Conservation (phyloP, 2,329 filamentous ascomycete species). For the Magnaporthiopsis incrustans region DNA sequence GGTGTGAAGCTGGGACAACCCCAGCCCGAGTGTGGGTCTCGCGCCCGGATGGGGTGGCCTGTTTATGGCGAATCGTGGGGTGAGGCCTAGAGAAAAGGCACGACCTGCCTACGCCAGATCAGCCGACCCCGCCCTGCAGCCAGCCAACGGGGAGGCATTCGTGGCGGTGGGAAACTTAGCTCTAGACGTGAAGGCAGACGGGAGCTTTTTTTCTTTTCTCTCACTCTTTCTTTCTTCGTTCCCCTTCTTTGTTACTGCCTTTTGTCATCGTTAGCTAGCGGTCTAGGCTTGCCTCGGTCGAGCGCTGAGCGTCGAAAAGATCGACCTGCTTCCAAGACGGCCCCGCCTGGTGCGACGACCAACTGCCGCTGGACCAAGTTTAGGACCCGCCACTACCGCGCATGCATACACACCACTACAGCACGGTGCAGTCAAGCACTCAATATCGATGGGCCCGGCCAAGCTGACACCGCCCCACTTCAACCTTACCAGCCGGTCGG, state of each 20-base stretch:
- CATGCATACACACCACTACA: background rate
- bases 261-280: too few species aligned
- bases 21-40: background rate
- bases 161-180: background rate
- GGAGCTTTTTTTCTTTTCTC: background rate
- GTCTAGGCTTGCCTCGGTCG: too few species aligned
- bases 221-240: too few species aligned
- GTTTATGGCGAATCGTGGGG: background rate
- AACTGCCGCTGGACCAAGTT: background rate
- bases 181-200: too few species aligned
- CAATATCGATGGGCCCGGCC: too few species aligned
- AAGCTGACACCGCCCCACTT: too few species aligned
- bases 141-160: background rate
- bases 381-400: background rate
- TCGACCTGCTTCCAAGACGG: background rate
- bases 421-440: background rate
- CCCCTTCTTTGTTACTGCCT: too few species aligned
- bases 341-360: background rate
- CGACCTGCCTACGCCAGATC: background rate
- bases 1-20: background rate
- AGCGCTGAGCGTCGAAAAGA: too few species aligned
- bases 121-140: background rate
- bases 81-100: background rate
- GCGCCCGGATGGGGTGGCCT: background rate
- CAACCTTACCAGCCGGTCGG: background rate